A percentile compares a stretch with the other conserved stretches of the same genome.
Evolutionary conservation across 805 yeast species (phyloP).

Genomic region (Hanseniaspora meyeri): DNA sequence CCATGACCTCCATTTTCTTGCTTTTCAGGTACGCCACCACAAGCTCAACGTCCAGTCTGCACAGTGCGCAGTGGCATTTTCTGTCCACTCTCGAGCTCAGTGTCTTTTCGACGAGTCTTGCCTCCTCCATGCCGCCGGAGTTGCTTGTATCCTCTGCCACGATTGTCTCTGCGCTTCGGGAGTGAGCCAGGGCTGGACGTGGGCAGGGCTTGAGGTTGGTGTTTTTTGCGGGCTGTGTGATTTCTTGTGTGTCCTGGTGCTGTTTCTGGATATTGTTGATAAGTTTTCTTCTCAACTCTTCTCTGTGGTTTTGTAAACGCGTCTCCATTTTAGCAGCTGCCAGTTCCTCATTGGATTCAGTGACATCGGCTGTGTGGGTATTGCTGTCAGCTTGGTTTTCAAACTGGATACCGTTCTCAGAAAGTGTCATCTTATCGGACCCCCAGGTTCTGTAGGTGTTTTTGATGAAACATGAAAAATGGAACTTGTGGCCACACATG

Average conservation of each 20-base stretch:
- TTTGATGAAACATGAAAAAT: neutral
- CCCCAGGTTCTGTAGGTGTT: neutral
- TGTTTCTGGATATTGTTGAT: neutral
- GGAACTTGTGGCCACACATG: slow-evolving; percentile 3
- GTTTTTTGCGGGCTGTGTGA: neutral
- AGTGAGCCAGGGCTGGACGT: neutral
- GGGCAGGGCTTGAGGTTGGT: neutral
- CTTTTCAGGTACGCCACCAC: slow-evolving; percentile 1
- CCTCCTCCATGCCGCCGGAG: no score
- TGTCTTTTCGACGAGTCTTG: neutral
- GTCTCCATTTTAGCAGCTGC: neutral
- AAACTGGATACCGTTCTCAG: neutral
- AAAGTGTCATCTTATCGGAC: neutral
- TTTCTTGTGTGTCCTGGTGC: neutral
- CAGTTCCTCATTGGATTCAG: neutral
- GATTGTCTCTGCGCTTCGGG: neutral
- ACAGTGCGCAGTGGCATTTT: slow-evolving; percentile 1
- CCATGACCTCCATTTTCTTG: neutral
- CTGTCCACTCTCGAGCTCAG: neutral
- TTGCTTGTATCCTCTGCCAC: no score
- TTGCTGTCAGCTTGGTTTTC: neutral
- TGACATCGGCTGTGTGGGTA: neutral
- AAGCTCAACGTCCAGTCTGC: slow-evolving; percentile 7
- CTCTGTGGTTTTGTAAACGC: neutral
- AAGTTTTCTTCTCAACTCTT: neutral